Conservation (phyloP, 257 asterid species). For the Solanum chiquidenum region DNA sequence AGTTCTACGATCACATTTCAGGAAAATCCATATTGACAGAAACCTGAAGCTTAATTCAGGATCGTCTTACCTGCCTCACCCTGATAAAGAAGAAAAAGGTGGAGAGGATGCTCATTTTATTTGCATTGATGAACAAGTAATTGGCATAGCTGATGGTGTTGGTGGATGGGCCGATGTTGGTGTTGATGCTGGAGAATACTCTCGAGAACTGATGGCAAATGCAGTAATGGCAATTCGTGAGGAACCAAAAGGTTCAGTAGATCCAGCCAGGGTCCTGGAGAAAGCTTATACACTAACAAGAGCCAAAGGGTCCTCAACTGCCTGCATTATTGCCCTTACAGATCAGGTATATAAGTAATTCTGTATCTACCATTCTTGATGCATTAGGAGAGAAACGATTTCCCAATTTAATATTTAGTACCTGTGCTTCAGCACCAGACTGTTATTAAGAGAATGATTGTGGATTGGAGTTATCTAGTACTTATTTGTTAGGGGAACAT, state of each 20-base stretch:
- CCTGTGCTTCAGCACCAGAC: not conserved
- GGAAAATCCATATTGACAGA: conserved; percentile 38
- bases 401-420: not conserved
- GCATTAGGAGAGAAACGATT: not conserved
- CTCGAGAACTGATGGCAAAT: conserved; percentile 88
- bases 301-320: conserved; percentile 88
- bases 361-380: not conserved
- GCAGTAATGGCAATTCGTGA: conserved; percentile 63
- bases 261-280: conserved; percentile 81
- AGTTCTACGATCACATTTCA: conserved; percentile 12
- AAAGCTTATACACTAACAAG: conserved; percentile 66
- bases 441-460: not conserved
- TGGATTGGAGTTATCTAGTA: not conserved
- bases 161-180: conserved; percentile 99
- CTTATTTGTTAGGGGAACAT: not conserved
- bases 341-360: conserved; percentile 41
- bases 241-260: conserved; percentile 74
- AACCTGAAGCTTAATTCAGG: conserved; percentile 73
- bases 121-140: conserved; percentile 62
- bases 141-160: conserved; percentile 97
- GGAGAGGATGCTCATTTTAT: conserved; percentile 98
- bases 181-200: conserved; percentile 69
- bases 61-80: conserved; percentile 90
- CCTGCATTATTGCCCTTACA: conserved; percentile 86
- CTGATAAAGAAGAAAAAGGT: conserved; percentile 94